Evolutionary conservation across 1,284 basidiomycete species (phyloP), one percentile per base, ranked within the genome.

Genomic region (Marasmius sp.): DNA sequence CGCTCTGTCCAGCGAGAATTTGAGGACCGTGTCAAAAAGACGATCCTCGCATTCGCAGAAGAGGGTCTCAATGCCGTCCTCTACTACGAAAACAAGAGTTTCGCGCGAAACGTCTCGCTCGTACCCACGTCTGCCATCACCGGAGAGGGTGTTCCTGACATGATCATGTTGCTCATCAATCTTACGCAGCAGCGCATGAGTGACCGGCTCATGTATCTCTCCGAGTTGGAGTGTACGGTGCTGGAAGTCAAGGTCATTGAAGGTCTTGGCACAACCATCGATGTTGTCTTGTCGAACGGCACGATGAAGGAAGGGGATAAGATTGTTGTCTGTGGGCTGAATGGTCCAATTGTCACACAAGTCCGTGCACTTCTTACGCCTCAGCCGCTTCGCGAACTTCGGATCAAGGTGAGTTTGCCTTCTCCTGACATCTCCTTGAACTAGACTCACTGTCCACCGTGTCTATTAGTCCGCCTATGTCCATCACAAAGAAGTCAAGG

Each of bases 171-270:
- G 39, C 89, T 99, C 72, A 88, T 98, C 77, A 96, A 97, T 75
- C 85, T 99, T 61, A 99, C 97, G 8, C 97, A 99, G 75, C 93
- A 97, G 77, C 88, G 97, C 64, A 98, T 99, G 97, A 96, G 92
- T 73, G 94, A 97, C 73, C 86, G 91, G 57, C 83, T 99, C 67
- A 99, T 99, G 97, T 99, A 98, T 79, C 86, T 99, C 61, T 95
- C 95, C 36, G 96, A 98, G 76, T 84, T 99, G 60, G 96, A 98
- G 79, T 98, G 96, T 76, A 99, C 97, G n/a, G 95, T 99, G 22
- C 86, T 99, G 60, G 97, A 99, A 77, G 97, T 99, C 75, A 99
- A 99, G 84, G 94, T 98, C 66, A 91, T 99, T 70, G 97, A 99
- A 77, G 97, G 97, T 74, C 82, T 99, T 57, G 97, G 97, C 53